Evolutionary conservation across 176 grass and related monocot genomes (phyloP).

Genomic region (Poa pratensis): DNA sequence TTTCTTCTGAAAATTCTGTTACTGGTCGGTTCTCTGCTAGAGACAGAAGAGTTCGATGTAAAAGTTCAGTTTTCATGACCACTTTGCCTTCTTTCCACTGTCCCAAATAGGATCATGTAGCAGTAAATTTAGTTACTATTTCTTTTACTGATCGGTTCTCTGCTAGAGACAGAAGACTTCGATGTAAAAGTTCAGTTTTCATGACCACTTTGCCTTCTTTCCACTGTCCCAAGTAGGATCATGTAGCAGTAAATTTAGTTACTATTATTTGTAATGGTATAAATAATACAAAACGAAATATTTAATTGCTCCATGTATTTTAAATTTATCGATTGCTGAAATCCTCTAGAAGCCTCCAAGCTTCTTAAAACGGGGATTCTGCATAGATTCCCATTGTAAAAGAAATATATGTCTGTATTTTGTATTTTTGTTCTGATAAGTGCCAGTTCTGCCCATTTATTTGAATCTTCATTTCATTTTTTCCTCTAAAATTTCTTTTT

Average conservation of each 20-base stretch:
- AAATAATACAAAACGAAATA: constrained; percentile 7
- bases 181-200: constrained; percentile 9
- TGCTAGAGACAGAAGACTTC: constrained; percentile 27
- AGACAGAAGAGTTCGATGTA: constrained; percentile 12
- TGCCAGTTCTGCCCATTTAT: constrained; percentile 14
- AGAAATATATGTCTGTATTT: constrained; percentile 28
- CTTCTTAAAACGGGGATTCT: constrained; percentile 11
- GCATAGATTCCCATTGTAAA: neutral
- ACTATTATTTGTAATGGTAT: neutral
- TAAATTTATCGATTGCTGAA: constrained; percentile 14
- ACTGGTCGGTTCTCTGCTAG: constrained; percentile 7
- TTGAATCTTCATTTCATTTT: neutral
- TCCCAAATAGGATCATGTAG: neutral
- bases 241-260: constrained; percentile 26
- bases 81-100: constrained; percentile 13
- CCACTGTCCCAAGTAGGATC: neutral
- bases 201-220: constrained; percentile 20
- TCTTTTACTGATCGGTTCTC: constrained; percentile 6
- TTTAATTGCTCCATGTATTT: neutral
- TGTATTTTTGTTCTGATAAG: neutral
- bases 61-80: constrained; percentile 12
- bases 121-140: constrained; percentile 31
- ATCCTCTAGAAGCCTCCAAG: neutral
- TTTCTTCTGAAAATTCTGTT: constrained; percentile 43
- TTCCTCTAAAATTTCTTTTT: neutral